Evolutionary conservation across 768 basidiomycete genomes (phyloP).

Genomic region (Kwoniella mangroviensis): DNA sequence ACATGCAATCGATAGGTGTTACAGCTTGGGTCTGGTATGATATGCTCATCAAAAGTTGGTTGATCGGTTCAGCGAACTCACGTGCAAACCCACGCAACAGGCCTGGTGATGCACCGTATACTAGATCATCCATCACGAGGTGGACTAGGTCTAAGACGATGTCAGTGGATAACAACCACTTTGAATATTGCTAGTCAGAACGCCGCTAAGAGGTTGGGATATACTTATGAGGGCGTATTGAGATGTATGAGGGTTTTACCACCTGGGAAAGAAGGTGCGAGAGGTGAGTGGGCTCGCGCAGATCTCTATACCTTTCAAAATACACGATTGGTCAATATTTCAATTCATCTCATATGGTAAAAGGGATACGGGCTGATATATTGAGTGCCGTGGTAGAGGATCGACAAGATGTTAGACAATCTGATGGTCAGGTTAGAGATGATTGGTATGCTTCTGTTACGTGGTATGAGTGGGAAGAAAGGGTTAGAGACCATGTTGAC

Average conservation of each 20-base stretch:
- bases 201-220: conserved; percentile 47
- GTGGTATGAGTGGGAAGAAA: conserved; percentile 54
- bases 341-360: too few species aligned
- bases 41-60: not conserved
- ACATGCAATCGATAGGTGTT: not conserved
- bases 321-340: too few species aligned
- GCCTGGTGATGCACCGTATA: conserved; percentile 45
- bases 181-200: conserved; percentile 39
- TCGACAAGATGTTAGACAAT: conserved; percentile 32
- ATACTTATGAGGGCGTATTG: conserved; percentile 43
- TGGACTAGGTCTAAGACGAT: conserved; percentile 45
- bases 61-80: conserved; percentile 42
- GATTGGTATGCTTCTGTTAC: conserved; percentile 48
- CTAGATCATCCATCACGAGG: conserved; percentile 34
- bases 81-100: conserved; percentile 50
- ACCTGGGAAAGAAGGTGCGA: conserved; percentile 35
- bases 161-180: conserved; percentile 51
- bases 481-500: conserved; percentile 45
- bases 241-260: conserved; percentile 36
- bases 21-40: not conserved
- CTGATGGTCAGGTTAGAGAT: conserved; percentile 32
- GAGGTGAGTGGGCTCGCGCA: conserved; percentile 30
- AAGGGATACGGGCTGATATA: too few species aligned
- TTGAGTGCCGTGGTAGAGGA: conserved; percentile 21
- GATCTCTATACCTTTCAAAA: not conserved